Conservation (phyloP, 148 eudicot species). For the Gaultheria prostrata region DNA sequence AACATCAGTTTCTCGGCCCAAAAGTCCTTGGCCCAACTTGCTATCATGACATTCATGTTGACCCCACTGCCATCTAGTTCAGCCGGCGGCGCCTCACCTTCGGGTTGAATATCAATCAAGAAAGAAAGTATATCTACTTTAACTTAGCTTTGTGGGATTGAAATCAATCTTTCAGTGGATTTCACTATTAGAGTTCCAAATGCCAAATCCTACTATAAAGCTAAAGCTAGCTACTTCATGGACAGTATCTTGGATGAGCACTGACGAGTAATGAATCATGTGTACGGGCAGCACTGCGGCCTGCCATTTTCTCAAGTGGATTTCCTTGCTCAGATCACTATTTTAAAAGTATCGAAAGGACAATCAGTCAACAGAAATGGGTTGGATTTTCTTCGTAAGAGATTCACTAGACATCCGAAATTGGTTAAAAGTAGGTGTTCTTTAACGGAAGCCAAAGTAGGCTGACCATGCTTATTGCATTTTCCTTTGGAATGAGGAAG, state of each 20-base stretch:
- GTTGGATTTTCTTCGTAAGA: neutral
- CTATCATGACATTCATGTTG: neutral
- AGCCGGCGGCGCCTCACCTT: neutral
- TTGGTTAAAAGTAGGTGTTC: neutral
- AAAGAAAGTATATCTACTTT: neutral
- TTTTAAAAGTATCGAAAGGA: neutral
- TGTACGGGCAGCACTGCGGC: neutral
- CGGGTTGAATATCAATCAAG: neutral
- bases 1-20: neutral
- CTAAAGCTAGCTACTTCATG: neutral
- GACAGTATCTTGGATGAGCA: neutral
- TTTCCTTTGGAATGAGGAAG: neutral
- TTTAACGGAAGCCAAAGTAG: neutral
- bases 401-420: neutral
- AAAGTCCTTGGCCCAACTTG: neutral
- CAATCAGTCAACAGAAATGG: neutral
- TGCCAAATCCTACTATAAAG: neutral
- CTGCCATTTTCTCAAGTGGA: slow-evolving; percentile 10
- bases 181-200: neutral
- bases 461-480: neutral
- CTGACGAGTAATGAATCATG: neutral
- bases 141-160: neutral
- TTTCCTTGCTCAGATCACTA: neutral
- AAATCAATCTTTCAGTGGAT: neutral
- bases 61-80: neutral